Evolutionary conservation across 2,329 filamentous ascomycete species (phyloP), one percentile per base, ranked within the genome.

Genomic region (Stagonosporopsis tanaceti): DNA sequence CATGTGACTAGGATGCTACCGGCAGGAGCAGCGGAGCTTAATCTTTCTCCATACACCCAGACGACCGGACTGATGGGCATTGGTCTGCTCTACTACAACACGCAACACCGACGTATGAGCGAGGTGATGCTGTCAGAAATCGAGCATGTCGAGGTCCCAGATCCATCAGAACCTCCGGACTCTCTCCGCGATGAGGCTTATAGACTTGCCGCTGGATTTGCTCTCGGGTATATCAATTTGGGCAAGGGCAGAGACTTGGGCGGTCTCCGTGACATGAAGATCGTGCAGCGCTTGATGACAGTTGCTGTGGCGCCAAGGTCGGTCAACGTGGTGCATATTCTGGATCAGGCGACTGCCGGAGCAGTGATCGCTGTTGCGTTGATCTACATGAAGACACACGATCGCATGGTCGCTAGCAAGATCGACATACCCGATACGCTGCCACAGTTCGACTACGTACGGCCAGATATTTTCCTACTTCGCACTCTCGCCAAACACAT

Each of bases 41-140:
- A 99, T 65, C 79, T 99, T 1, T 97, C 94, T 2, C 91, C 93
- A 4, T 83, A 96, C 17, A 97, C 94, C 0, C 95, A 99, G 76
- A 98, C 95, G 0, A 95, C 94, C 1, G 95, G 93, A 20, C 90
- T 99, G 39, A 96, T 99, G 92, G 95, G 95, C 1, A 97, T 99
- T 64, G 95, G 95, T 0, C 79, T 99, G 38, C 82, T 99, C 1
- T 99, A 98, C 76, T 96, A 90, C 78, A 90, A 93, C 72, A 97
- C 93, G 27, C 94, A 98, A 70, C 96, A 99, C 77, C 90, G 96
- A 28, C 89, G 96, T 35, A 99, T 99, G 95, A 98, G 93, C 72
- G 95, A 99, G 75, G 92, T 98, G 17, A 97, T 99, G 92, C 86
- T 99, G 47, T 98, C 94, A 0, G 95, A 99, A 74, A 95, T 99